Conservation (phyloP, 345 rosid species). For the Bruguiera gymnorhiza region DNA sequence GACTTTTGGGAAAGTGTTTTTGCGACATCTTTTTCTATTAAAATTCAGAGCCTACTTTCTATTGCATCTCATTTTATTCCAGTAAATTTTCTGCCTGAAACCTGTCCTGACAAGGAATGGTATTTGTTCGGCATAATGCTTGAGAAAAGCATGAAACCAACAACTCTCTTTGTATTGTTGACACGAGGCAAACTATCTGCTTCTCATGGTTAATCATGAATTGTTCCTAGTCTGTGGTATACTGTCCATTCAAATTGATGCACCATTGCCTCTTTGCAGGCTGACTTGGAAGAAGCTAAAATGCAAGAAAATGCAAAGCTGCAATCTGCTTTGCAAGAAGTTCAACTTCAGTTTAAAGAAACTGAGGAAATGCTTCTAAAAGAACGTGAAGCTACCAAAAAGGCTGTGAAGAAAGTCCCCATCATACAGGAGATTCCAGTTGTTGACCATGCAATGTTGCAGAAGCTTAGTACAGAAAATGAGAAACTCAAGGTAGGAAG, state of each 20-base stretch:
- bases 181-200: constrained; percentile 2
- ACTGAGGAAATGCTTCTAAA: constrained; percentile 67
- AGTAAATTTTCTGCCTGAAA: no score
- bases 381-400: constrained; percentile 73
- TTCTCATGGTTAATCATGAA: neutral
- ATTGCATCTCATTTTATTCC: no score
- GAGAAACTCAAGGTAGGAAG: constrained; percentile 79
- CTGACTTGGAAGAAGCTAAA: constrained; percentile 92
- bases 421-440: constrained; percentile 84
- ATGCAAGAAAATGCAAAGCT: constrained; percentile 81
- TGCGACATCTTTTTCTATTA: no score
- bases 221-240: neutral
- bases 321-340: constrained; percentile 73
- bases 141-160: neutral
- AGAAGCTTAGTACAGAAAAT: constrained; percentile 80
- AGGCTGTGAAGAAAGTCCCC: constrained; percentile 61
- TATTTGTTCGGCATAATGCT: neutral
- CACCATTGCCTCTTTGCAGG: constrained; percentile 34
- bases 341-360: constrained; percentile 80
- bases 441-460: constrained; percentile 65
- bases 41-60: no score
- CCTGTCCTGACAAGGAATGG: no score
- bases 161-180: no score
- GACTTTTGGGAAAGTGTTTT: neutral
- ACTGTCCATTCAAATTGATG: neutral